A percentile compares a stretch with the other conserved stretches of the same genome.
These are phyloP conservation scores for Pseudozyma pruni DNA, from an alignment of 1,284 basidiomycete species.

Conservation along the genomic window DNA sequence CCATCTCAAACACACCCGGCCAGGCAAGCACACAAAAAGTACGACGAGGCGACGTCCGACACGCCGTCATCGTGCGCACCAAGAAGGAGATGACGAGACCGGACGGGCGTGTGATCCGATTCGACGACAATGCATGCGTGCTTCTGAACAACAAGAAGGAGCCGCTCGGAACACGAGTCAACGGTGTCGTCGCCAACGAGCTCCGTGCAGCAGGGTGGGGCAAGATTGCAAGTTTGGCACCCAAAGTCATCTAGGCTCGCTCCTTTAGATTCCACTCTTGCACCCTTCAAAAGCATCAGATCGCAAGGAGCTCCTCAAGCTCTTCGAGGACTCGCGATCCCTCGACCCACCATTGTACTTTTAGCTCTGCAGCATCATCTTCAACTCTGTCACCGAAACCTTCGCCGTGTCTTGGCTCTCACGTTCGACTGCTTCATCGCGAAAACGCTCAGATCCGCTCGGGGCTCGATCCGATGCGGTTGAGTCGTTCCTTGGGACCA, in stretches of 20 bases:
- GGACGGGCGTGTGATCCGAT: conserved; percentile 86
- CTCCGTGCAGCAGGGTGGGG: conserved; percentile 91
- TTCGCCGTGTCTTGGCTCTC: too few relatives aligned
- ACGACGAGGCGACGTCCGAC: conserved; percentile 88
- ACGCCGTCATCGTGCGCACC: conserved; percentile 93
- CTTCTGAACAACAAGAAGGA: conserved; percentile 96
- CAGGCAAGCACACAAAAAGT: conserved; percentile 74
- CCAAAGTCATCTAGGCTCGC: conserved; percentile 76
- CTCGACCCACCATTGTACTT: conserved; percentile 20
- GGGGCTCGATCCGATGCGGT: too few relatives aligned
- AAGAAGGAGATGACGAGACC: conserved; percentile 82
- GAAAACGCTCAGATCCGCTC: too few relatives aligned
- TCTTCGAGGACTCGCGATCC: not conserved
- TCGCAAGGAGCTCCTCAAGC: not conserved
- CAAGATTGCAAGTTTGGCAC: conserved; percentile 90
- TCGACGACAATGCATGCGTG: conserved; percentile 98
- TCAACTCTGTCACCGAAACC: conserved; percentile 14
- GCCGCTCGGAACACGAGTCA: conserved; percentile 93
- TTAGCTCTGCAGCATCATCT: conserved; percentile 10
- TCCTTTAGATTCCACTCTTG: not conserved
- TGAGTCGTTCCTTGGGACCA: too few relatives aligned
- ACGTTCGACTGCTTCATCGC: too few relatives aligned
- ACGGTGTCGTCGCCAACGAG: conserved; percentile 91
- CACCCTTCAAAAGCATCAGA: conserved; percentile 13
- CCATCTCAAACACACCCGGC: conserved; percentile 71